Evolutionary conservation across 768 basidiomycete species (phyloP), one percentile per base, ranked within the genome.

Genomic region (Mycena chlorophos): DNA sequence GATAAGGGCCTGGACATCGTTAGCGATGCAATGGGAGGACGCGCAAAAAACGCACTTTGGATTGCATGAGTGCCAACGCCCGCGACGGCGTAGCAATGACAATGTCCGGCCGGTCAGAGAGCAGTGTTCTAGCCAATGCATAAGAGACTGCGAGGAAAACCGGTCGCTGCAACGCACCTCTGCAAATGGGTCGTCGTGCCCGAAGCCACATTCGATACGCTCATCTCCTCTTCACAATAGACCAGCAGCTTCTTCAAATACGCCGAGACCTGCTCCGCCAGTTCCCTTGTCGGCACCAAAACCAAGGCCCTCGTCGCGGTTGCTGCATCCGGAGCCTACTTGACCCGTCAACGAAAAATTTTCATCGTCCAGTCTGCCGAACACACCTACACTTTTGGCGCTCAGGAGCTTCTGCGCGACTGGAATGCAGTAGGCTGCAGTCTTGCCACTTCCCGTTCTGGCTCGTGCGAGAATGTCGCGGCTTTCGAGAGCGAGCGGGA

Each of bases 391-490:
- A 68, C 75, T 77, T 81, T 94, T 95, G 2, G 83, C 81, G 58
- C 78, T 83, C 51, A 98, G 66, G 22, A 98, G 86, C 69, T 93
- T 95, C 69, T 98, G 94, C 0, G 92, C 76, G 23, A 95, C 73
- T 0, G 97, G 97, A 10, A 98, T 79, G 63, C 91, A 92, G 69
- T 99, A 99, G 2, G 97, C 94, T 3, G 90, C 92, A 0, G 97
- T 99, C 76, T 99, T 99, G 23, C 97, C 97, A 54, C 91, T 94
- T 17, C 97, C 97, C 3, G 97, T 99, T 28, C 92, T 83, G 2
- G 97, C 96, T 42, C 92, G 83, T 19, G 95, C 96, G 28, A 99
- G 84, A 51, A 99, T 89, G 70, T 99, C 97, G 29, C 80, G 77
- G 61, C 88, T 86, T 70, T 94, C 89, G 29, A 99, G 80, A 1